A percentile compares a stretch with the other conserved stretches of the same genome.
Evolutionary conservation across 1,284 basidiomycete genomes (phyloP).

Genomic region (Heterobasidion parviporum): DNA sequence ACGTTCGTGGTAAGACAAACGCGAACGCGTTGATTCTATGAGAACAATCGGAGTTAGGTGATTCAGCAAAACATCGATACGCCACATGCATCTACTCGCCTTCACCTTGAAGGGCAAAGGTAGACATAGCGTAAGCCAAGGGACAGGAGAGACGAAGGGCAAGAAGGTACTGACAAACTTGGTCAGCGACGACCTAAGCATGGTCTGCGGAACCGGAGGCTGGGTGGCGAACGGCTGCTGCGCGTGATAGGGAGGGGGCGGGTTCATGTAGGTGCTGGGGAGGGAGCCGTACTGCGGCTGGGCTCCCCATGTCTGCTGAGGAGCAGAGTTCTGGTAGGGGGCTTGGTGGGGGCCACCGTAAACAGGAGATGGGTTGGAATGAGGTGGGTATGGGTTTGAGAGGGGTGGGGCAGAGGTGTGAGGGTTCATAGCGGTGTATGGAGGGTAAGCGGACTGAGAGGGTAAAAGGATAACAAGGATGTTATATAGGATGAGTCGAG

Average conservation of each 20-base stretch:
- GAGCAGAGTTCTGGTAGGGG: background rate
- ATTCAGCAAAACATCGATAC: background rate
- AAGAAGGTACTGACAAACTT: background rate
- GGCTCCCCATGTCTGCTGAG: background rate
- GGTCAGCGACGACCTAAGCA: background rate
- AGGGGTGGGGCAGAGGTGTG: background rate
- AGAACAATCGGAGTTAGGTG: background rate
- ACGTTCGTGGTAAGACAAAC: slow-evolving; percentile 28
- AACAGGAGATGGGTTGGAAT: background rate
- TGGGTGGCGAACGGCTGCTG: background rate
- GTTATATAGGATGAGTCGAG: background rate
- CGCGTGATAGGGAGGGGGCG: background rate
- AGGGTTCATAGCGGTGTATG: background rate
- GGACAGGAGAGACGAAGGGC: background rate
- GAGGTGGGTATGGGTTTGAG: background rate
- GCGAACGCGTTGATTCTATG: slow-evolving; percentile 31
- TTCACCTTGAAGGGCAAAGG: background rate
- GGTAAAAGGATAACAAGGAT: background rate
- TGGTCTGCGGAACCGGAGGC: background rate
- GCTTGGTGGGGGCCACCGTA: background rate
- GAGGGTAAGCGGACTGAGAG: background rate
- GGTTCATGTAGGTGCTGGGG: background rate
- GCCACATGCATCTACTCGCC: background rate
- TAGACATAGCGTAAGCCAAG: background rate
- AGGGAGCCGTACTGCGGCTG: background rate